Conservation (phyloP, 345 rosid genomes). For the Eucalyptus sp. region DNA sequence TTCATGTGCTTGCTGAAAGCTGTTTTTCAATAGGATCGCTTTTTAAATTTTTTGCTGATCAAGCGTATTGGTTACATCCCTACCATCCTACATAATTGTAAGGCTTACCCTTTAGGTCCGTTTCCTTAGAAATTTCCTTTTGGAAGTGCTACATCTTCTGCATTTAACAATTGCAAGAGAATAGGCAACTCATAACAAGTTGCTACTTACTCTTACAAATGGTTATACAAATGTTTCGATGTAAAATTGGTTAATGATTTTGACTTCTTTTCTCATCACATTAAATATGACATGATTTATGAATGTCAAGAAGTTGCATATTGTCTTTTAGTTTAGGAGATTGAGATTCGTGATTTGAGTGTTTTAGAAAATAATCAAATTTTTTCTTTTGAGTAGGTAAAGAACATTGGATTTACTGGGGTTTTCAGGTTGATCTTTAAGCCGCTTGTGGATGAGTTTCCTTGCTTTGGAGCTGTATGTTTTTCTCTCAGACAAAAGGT, state of each 20-base stretch:
- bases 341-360: not conserved
- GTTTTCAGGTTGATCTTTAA: slow-evolving; percentile 95
- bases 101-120: not conserved
- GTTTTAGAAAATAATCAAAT: not conserved
- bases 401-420: slow-evolving; percentile 94
- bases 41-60: not conserved
- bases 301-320: not conserved
- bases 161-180: not conserved
- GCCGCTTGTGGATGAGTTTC: slow-evolving; percentile 89
- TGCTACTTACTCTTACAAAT: not conserved
- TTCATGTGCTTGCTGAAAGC: not conserved
- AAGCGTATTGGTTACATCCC: not conserved
- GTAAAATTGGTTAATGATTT: not conserved
- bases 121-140: not conserved
- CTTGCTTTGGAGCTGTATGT: slow-evolving; percentile 97
- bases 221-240: not conserved
- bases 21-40: not conserved
- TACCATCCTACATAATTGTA: not conserved
- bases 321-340: not conserved
- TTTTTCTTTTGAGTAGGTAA: slow-evolving; percentile 38
- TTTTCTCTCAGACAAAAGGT: slow-evolving; percentile 93
- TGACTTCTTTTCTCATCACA: not conserved
- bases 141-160: not conserved
- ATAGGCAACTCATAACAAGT: not conserved
- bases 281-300: not conserved